phyloP scores from a whole-genome alignment of 2,329 filamentous ascomycete species.

The Colletotrichum orchidophilum region DNA sequence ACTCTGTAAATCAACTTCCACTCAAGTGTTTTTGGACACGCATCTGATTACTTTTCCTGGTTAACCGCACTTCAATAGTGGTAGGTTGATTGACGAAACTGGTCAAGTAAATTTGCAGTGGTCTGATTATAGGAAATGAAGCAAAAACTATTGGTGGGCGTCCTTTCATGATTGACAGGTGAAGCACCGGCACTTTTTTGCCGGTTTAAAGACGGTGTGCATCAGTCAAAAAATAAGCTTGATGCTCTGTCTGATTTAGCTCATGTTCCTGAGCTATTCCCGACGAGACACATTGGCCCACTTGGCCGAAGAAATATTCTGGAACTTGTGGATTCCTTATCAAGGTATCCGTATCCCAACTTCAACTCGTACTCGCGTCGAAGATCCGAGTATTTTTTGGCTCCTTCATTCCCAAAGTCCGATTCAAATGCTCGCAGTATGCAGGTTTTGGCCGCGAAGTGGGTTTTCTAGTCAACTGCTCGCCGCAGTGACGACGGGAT shows the following conservation, averaged over 20 bases:
- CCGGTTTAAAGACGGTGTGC: neutral
- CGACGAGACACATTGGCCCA: constrained; percentile 13
- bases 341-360: neutral
- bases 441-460: neutral
- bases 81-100: neutral
- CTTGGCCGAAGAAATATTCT: constrained; percentile 11
- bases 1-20: neutral
- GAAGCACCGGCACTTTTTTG: neutral
- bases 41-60: neutral
- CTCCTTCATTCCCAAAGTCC: neutral
- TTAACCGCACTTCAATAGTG: no score
- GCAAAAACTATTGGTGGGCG: neutral
- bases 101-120: neutral
- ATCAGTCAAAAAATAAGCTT: constrained; percentile 6
- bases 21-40: neutral
- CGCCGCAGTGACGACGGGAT: neutral
- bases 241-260: constrained; percentile 4
- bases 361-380: neutral
- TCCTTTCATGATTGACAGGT: neutral
- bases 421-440: neutral
- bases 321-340: constrained; percentile 1
- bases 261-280: neutral
- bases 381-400: neutral
- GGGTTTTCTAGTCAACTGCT: neutral
- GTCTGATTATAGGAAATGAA: neutral